A percentile compares a stretch with the other conserved stretches of the same genome.
Evolutionary conservation across 768 basidiomycete genomes (phyloP).

Genomic region (Tremella yokohamensis): DNA sequence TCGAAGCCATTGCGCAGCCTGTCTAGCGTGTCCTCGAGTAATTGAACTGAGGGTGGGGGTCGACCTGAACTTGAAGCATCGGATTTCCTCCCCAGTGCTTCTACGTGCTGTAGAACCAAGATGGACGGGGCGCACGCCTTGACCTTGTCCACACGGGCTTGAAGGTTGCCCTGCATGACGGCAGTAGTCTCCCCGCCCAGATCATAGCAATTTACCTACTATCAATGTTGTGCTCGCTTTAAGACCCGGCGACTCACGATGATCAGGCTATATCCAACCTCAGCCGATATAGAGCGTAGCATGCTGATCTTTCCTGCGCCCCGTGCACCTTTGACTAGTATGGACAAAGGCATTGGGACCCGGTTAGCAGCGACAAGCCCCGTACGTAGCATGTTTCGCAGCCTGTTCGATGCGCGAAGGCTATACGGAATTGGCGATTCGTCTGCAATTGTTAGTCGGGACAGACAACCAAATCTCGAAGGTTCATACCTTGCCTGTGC

Average conservation of each 20-base stretch:
- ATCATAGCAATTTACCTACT: constrained; percentile 80
- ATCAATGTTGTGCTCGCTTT: neutral
- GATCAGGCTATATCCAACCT: constrained; percentile 70
- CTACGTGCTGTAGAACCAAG: constrained; percentile 62
- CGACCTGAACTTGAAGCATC: constrained; percentile 22
- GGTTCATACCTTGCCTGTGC: constrained; percentile 56
- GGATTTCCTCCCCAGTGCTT: constrained; percentile 63
- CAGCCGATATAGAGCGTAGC: constrained; percentile 52
- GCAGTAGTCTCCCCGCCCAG: constrained; percentile 71
- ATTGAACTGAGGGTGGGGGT: constrained; percentile 55
- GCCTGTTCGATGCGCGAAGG: constrained; percentile 52
- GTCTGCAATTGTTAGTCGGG: constrained; percentile 5
- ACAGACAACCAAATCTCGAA: neutral
- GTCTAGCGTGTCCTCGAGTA: constrained; percentile 52
- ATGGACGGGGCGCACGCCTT: constrained; percentile 76
- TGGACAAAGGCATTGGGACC: constrained; percentile 64
- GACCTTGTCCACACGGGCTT: constrained; percentile 72
- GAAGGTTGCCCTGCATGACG: constrained; percentile 70
- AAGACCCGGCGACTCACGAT: constrained; percentile 57
- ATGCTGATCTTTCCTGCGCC: constrained; percentile 77
- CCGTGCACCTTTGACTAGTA: constrained; percentile 72
- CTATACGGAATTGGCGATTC: constrained; percentile 15
- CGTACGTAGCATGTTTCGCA: constrained; percentile 63
- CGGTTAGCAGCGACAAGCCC: constrained; percentile 60
- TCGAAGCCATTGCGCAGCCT: constrained; percentile 60